Conservation (phyloP, 768 basidiomycete genomes). For the Calocybe cyanea region DNA sequence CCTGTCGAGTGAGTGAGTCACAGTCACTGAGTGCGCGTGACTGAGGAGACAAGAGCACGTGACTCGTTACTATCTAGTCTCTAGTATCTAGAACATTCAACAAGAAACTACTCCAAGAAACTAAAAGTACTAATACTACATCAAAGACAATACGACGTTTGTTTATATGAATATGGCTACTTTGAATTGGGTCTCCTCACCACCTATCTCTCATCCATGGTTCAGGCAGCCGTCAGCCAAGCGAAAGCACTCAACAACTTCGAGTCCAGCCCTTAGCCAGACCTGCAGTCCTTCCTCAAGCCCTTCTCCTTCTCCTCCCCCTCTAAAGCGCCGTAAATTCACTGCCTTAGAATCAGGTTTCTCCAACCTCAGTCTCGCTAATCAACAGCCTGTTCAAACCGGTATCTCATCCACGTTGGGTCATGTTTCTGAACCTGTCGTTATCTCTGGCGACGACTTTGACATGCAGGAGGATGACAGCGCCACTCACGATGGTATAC, state of each 20-base stretch:
- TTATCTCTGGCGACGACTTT: conserved; percentile 3
- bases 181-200: conserved; percentile 22
- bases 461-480: conserved; percentile 10
- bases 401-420: conserved; percentile 6
- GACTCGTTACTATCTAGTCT: too few relatives aligned
- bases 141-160: not conserved
- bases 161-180: conserved; percentile 17
- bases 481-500: conserved; percentile 3
- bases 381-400: conserved; percentile 15
- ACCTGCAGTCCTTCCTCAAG: conserved; percentile 9
- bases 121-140: not conserved
- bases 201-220: conserved; percentile 40
- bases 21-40: too few relatives aligned
- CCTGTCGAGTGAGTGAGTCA: not conserved
- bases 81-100: conserved; percentile 10
- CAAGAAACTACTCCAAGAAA: not conserved
- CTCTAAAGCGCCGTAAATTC: conserved; percentile 46
- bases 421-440: conserved; percentile 12
- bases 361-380: conserved; percentile 43
- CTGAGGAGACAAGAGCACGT: too few relatives aligned
- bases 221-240: conserved; percentile 35
- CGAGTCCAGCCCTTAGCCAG: conserved; percentile 11
- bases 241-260: conserved; percentile 30
- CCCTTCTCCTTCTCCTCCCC: conserved; percentile 17
- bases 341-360: conserved; percentile 51